Conservation (phyloP, 2,329 filamentous ascomycete species). For the Fusarium floridanum region DNA sequence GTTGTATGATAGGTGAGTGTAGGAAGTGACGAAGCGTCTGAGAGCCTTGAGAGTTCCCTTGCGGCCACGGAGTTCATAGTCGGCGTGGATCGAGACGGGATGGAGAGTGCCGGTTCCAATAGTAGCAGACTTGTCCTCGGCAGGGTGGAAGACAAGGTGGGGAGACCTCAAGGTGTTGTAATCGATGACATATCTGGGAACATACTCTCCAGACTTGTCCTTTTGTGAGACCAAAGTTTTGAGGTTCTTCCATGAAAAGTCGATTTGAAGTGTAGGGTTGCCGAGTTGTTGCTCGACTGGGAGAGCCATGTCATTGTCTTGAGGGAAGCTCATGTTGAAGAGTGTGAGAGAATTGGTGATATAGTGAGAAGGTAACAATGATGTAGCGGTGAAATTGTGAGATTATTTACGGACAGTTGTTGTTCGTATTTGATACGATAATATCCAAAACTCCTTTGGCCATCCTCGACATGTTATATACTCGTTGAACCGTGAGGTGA, state of each 20-base stretch:
- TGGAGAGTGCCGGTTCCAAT: slow-evolving; percentile 37
- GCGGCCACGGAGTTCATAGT: slow-evolving; percentile 37
- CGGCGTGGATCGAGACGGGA: slow-evolving; percentile 35
- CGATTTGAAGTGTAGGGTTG: slow-evolving; percentile 17
- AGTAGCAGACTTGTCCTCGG: neutral
- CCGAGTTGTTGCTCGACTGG: neutral
- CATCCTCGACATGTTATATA: neutral
- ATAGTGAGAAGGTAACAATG: neutral
- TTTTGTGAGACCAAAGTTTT: slow-evolving; percentile 26
- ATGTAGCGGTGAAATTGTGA: neutral
- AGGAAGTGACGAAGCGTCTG: slow-evolving; percentile 34
- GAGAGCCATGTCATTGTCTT: neutral
- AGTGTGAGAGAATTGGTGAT: neutral
- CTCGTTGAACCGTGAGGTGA: too few species aligned
- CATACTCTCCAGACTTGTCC: neutral
- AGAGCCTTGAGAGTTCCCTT: slow-evolving; percentile 41
- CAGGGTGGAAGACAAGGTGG: slow-evolving; percentile 27
- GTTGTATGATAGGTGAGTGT: slow-evolving; percentile 38
- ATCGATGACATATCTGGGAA: slow-evolving; percentile 31
- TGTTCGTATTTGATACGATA: neutral
- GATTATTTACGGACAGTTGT: neutral
- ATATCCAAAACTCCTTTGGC: neutral
- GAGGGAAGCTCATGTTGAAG: neutral
- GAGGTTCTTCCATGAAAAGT: slow-evolving; percentile 38
- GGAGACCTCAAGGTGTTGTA: slow-evolving; percentile 27